Percentiles rank a stretch among this genome's conserved stretches.
These are phyloP conservation scores for Populus simonii DNA, from an alignment of 345 rosid genomes.

Conservation along the genomic window DNA sequence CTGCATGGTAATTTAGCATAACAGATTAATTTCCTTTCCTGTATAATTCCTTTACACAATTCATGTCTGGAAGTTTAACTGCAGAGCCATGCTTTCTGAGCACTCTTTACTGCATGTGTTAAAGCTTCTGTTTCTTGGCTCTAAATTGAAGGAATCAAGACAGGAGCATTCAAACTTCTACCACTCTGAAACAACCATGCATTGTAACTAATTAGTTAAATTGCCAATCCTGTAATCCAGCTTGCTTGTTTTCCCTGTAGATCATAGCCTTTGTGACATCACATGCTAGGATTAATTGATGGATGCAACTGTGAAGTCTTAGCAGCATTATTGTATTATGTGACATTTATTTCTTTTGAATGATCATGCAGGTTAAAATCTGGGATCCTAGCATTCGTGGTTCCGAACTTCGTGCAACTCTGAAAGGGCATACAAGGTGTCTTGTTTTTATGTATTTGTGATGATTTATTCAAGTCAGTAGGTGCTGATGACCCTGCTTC, in stretches of 20 bases:
- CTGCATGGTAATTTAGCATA: constrained; percentile 53
- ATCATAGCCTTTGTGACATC: not conserved
- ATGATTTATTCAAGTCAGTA: not conserved
- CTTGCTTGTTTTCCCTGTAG: not conserved
- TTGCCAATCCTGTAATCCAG: not conserved
- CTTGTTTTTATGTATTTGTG: not conserved
- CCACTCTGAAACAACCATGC: not conserved
- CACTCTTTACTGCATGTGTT: not conserved
- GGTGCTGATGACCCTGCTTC: constrained; percentile 7
- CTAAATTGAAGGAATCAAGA: not conserved
- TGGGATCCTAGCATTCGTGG: constrained; percentile 99
- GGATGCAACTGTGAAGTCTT: not conserved
- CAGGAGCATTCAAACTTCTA: not conserved
- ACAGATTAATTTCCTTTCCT: constrained; percentile 5
- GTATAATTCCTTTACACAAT: not conserved
- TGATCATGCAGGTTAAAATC: constrained; percentile 71
- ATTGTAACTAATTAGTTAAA: not conserved
- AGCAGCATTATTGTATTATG: constrained; percentile 14
- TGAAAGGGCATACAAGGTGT: constrained; percentile 91
- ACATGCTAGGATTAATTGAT: not conserved
- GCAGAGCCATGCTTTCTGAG: not conserved
- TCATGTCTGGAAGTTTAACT: constrained; percentile 7
- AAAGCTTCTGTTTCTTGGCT: not conserved
- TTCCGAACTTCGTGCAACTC: constrained; percentile 89
- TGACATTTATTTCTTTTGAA: constrained; percentile 13